Conservation (phyloP, 2,329 filamentous ascomycete genomes). For the Penicillium nordicum region DNA sequence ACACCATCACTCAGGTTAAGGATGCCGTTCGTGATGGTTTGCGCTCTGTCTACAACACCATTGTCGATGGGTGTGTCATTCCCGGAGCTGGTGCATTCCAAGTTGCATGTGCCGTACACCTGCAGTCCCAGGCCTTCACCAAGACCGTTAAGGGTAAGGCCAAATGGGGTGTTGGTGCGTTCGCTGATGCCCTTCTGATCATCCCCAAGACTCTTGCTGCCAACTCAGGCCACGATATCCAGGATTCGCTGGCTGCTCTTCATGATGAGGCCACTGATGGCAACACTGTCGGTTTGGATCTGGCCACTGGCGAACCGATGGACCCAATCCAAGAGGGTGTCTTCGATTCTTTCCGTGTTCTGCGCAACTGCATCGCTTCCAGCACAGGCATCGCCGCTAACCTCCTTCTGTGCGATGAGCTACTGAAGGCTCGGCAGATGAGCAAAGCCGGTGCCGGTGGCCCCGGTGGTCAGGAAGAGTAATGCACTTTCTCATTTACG, state of each 20-base stretch:
- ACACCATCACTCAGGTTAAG: conserved; percentile 95
- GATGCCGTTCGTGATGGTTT: conserved; percentile 94
- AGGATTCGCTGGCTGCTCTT: conserved; percentile 82
- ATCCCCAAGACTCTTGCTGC: conserved; percentile 97
- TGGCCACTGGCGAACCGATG: conserved; percentile 87
- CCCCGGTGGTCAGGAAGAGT: conserved; percentile 44
- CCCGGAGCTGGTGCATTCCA: conserved; percentile 95
- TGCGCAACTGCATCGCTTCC: conserved; percentile 90
- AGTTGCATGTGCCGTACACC: conserved; percentile 81
- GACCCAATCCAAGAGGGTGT: conserved; percentile 89
- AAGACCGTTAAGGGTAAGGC: conserved; percentile 97
- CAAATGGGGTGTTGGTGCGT: conserved; percentile 91
- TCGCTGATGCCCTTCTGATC: conserved; percentile 88
- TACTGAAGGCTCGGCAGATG: conserved; percentile 98
- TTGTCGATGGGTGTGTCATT: conserved; percentile 94
- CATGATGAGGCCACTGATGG: conserved; percentile 84
- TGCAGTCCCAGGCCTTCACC: conserved; percentile 80
- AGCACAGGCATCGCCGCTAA: conserved; percentile 95
- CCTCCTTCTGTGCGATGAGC: conserved; percentile 89
- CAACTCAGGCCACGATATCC: conserved; percentile 93
- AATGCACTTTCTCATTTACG: conserved; percentile 27
- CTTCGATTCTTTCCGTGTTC: conserved; percentile 91
- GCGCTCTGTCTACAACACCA: conserved; percentile 98
- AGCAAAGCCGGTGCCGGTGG: conserved; percentile 45
- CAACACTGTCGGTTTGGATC: conserved; percentile 79